Conservation (phyloP, 768 basidiomycete species). For the Lentinus brumalis region DNA sequence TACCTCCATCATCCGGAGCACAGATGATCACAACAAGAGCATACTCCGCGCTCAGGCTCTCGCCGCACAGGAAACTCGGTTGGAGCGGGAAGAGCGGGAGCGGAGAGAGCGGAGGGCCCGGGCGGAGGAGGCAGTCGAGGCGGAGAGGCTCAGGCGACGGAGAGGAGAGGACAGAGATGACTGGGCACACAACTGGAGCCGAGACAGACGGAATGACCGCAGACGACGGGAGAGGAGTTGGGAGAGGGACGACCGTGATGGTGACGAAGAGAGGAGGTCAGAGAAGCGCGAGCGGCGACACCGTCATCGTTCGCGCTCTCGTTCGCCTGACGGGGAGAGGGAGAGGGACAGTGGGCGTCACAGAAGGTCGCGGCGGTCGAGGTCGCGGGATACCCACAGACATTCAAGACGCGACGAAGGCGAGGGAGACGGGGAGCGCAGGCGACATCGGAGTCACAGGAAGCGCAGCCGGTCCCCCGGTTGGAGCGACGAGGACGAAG, state of each 20-base stretch:
- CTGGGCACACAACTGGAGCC: conserved; percentile 46
- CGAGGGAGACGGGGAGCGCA: conserved; percentile 13
- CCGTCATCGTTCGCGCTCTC: conserved; percentile 33
- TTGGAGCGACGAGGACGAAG: conserved; percentile 6
- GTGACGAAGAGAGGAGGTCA: conserved; percentile 37
- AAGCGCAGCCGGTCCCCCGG: conserved; percentile 16
- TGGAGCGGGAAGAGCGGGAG: conserved; percentile 66
- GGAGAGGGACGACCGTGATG: conserved; percentile 41
- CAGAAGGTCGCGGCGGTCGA: conserved; percentile 1
- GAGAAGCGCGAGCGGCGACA: conserved; percentile 22
- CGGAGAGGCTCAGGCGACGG: conserved; percentile 54
- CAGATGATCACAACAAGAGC: conserved; percentile 94
- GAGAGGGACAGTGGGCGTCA: conserved; percentile 15
- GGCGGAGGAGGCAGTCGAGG: conserved; percentile 76
- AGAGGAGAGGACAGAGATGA: conserved; percentile 33
- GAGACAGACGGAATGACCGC: conserved; percentile 47
- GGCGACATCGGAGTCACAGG: conserved; percentile 9
- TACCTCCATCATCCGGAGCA: conserved; percentile 84
- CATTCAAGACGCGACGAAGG: conserved; percentile 5
- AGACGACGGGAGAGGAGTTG: conserved; percentile 51
- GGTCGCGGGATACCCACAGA: conserved; percentile 4
- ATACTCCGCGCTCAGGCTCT: conserved; percentile 72
- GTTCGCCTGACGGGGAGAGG: conserved; percentile 24
- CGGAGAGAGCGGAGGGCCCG: conserved; percentile 60
- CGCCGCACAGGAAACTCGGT: conserved; percentile 74